These are phyloP conservation scores for Cladosporium colombiae DNA, from an alignment of 2,329 filamentous ascomycete genomes.

Conservation along the genomic window DNA sequence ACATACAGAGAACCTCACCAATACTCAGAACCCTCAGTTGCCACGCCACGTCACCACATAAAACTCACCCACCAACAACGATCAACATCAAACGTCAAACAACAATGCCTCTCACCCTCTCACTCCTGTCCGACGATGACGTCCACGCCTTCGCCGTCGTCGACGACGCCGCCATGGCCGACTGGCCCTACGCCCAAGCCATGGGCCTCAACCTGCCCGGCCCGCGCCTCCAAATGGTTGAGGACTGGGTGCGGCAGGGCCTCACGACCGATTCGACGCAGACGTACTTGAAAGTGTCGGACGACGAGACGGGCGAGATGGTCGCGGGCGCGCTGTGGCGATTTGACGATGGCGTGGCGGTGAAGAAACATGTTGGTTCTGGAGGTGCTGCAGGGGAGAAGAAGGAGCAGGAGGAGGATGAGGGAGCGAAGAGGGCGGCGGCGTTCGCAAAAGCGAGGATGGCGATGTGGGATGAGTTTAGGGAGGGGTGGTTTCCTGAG, in stretches of 20 bases:
- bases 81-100: background rate
- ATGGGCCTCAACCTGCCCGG: constrained; percentile 23
- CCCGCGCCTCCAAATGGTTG: constrained; percentile 23
- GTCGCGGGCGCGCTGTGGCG: constrained; percentile 29
- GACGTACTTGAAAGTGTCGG: constrained; percentile 26
- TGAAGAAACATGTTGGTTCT: background rate
- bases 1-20: background rate
- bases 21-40: background rate
- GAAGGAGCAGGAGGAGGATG: constrained; percentile 7
- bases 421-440: constrained; percentile 1
- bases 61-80: background rate
- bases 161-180: constrained; percentile 27
- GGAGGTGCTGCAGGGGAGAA: background rate
- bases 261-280: constrained; percentile 20
- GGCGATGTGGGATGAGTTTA: constrained; percentile 23
- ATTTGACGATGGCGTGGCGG: background rate
- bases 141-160: constrained; percentile 27
- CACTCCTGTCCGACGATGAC: constrained; percentile 27
- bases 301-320: constrained; percentile 26
- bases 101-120: constrained; percentile 28
- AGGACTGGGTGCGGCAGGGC: constrained; percentile 22
- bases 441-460: constrained; percentile 19
- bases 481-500: constrained; percentile 20
- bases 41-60: too few species aligned
- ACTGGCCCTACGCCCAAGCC: constrained; percentile 24